These are phyloP conservation scores for Aspergillus hiratsukae DNA, from an alignment of 2,329 filamentous ascomycete genomes.

Conservation along the genomic window DNA sequence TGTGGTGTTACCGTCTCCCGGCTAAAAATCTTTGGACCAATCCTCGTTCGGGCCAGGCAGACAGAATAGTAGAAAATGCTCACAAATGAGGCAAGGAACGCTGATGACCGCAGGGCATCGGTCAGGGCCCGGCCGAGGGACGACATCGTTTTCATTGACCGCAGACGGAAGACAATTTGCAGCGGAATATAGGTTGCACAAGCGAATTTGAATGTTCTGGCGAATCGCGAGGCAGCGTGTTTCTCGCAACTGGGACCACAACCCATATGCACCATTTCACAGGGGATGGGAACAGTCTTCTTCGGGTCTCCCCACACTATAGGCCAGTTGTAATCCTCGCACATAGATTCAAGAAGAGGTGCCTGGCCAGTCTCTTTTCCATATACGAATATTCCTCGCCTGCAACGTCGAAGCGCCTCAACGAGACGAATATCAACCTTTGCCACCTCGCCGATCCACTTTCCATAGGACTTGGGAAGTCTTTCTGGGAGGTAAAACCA, in stretches of 20 bases:
- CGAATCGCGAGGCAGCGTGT: constrained; percentile 66
- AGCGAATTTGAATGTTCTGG: constrained; percentile 66
- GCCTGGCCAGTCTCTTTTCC: constrained; percentile 69
- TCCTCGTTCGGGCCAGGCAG: constrained; percentile 67
- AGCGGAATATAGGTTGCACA: constrained; percentile 73
- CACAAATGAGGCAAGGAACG: constrained; percentile 74
- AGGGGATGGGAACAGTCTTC: constrained; percentile 67
- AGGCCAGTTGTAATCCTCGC: constrained; percentile 65
- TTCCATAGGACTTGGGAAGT: constrained; percentile 69
- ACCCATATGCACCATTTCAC: constrained; percentile 80
- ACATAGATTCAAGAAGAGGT: constrained; percentile 65
- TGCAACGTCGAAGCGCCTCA: constrained; percentile 65
- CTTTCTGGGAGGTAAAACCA: constrained; percentile 74
- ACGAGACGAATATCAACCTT: constrained; percentile 71
- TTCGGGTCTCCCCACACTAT: constrained; percentile 68
- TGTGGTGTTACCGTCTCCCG: constrained; percentile 48
- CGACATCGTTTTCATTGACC: constrained; percentile 42
- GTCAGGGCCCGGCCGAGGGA: constrained; percentile 49
- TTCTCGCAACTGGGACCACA: constrained; percentile 65
- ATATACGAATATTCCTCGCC: constrained; percentile 62
- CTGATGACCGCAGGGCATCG: constrained; percentile 65
- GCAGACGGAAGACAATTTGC: constrained; percentile 60
- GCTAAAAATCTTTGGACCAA: constrained; percentile 67
- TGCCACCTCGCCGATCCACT: constrained; percentile 76
- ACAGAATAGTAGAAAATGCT: constrained; percentile 80